Base-by-base conservation (phyloP, 2,329 filamentous ascomycete genomes). In the Fusarium brevicatenulatum region DNA sequence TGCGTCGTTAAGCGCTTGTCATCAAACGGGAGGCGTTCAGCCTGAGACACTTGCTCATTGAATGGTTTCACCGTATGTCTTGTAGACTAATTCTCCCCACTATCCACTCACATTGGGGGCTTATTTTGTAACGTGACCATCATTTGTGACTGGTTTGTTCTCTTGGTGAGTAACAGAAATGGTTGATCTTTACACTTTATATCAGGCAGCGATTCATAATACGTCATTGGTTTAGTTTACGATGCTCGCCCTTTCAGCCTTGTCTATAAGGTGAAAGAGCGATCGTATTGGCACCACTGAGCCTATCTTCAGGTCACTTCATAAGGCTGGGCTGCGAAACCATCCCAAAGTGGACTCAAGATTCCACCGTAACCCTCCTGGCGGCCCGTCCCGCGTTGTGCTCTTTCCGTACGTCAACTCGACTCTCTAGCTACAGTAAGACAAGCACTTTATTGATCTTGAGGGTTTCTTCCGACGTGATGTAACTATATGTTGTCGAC, bases 101-200 rank as follows among this genome's bases (percentile, higher is more conserved):
- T 44, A 39, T 39, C 65, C 66, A 63, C 42, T 43, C 62, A 54
- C 61, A 49, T 30, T 44, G 55, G 62, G 50, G 68, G 67, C 67
- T 71, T 16, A 30, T 37, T 25, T 25, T 56, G 50, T 13, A 70
- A 52, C 61, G 68, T 70, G 68, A 70, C 66, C 66, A 71, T n/a
- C 28, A 5, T 32, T 37, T 50, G 34, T 69, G 57, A 69, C 66
- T 69, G 44, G 42, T 69, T 46, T 28, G 43, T 47, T 39, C 49
- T 40, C 28, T 64, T 25, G 42, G 30, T 63, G 58, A 43, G 52
- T 50, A 32, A 52, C 42, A 40, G 50, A 64, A 53, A 23, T 39
- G 39, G 47, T 49, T 56, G 53, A 42, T 54, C 43, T 28, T 52
- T 49, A 32, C 34, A 21, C 42, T 34, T 37, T 4, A 9, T 16